These are phyloP conservation scores for Pseudogymnoascus sp. DNA, from an alignment of 2,329 filamentous ascomycete genomes.

Conservation along the genomic window DNA sequence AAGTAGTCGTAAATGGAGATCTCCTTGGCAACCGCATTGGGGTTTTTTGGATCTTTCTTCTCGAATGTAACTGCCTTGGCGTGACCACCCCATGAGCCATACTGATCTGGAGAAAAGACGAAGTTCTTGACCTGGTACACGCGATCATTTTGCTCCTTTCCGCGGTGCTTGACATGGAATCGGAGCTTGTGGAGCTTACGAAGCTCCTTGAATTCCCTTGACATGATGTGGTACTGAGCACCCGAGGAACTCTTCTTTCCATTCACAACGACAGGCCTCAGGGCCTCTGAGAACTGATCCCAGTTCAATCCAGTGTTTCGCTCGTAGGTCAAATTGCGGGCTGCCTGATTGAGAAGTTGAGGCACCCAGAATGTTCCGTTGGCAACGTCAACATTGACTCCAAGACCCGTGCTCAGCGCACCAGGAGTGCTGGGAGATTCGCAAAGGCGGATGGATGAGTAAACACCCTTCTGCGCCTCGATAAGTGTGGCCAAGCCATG, in stretches of 20 bases:
- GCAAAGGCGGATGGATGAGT: constrained; percentile 73
- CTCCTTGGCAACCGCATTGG: constrained; percentile 33
- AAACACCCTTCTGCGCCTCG: constrained; percentile 81
- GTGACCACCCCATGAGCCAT: constrained; percentile 39
- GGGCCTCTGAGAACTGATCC: constrained; percentile 18
- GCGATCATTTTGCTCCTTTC: constrained; percentile 40
- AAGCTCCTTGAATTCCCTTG: constrained; percentile 48
- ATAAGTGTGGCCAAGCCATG: constrained; percentile 55
- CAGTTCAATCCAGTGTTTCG: constrained; percentile 21
- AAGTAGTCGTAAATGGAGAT: constrained; percentile 49
- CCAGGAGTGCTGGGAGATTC: constrained; percentile 37
- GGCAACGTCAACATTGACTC: constrained; percentile 83
- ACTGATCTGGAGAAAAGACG: constrained; percentile 34
- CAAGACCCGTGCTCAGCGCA: constrained; percentile 48
- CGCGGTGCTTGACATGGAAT: constrained; percentile 50
- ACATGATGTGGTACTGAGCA: constrained; percentile 23
- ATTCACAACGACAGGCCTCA: constrained; percentile 17
- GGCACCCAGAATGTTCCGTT: constrained; percentile 81
- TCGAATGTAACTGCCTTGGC: constrained; percentile 51
- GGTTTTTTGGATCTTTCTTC: constrained; percentile 33
- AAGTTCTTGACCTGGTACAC: constrained; percentile 47
- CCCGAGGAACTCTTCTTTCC: constrained; percentile 21
- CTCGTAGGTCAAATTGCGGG: constrained; percentile 25
- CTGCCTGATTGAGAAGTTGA: constrained; percentile 31
- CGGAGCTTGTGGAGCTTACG: constrained; percentile 47